Conservation (phyloP, 1,284 basidiomycete genomes). For the Marasmius tenuissimus region DNA sequence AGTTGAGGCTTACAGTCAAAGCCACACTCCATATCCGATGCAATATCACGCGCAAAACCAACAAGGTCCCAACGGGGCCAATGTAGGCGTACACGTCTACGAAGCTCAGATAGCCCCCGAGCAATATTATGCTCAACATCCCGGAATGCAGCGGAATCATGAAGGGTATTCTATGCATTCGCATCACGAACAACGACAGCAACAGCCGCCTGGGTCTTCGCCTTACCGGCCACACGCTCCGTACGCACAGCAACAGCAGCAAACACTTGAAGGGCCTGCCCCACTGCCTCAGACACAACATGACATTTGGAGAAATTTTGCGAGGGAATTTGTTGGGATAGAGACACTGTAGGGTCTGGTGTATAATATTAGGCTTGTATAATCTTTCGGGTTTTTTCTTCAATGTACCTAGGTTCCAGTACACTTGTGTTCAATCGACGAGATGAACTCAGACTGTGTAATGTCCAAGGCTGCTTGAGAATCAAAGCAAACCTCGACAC, state of each 20-base stretch:
- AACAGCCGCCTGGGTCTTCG: background rate
- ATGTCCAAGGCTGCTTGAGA: too few species aligned
- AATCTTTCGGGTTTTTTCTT: too few species aligned
- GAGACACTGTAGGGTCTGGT: background rate
- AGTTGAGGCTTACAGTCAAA: background rate
- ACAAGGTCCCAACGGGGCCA: background rate
- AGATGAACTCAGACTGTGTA: too few species aligned
- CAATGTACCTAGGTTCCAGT: too few species aligned
- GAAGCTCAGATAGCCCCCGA: background rate
- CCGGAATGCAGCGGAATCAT: background rate
- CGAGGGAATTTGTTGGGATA: slow-evolving; percentile 21
- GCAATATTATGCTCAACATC: background rate
- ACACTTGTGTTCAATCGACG: too few species aligned
- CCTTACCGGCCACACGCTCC: background rate
- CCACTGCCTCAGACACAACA: slow-evolving; percentile 26
- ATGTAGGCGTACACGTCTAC: background rate
- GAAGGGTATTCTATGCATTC: background rate
- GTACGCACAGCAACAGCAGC: slow-evolving; percentile 23
- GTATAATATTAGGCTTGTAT: too few species aligned
- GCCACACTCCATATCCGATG: background rate
- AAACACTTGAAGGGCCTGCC: slow-evolving; percentile 6
- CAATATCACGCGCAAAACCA: background rate
- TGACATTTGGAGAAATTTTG: slow-evolving; percentile 33
- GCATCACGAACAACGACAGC: background rate
- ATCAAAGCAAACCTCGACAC: too few species aligned